phyloP scores from a whole-genome alignment of 78 protist genomes.

The Dictyostelium purpureum region DNA sequence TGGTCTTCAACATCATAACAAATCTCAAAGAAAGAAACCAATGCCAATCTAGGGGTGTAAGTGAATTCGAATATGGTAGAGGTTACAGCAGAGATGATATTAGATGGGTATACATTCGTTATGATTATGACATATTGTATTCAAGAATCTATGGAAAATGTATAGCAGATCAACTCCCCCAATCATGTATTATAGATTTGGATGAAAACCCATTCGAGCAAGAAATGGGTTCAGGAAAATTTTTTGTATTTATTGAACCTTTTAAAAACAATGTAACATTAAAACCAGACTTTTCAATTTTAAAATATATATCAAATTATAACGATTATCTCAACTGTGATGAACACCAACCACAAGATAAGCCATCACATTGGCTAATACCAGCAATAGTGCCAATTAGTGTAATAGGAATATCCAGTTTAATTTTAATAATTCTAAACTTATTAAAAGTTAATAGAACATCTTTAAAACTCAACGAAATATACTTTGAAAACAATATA shows the following conservation, averaged over 20 bases:
- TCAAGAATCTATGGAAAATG: slow-evolving; percentile 24
- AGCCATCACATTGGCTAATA: background rate
- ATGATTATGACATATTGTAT: background rate
- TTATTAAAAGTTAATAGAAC: slow-evolving; percentile 15
- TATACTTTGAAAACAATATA: background rate
- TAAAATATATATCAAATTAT: background rate
- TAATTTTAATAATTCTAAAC: background rate
- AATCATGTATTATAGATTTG: background rate
- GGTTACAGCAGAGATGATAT: slow-evolving; percentile 12
- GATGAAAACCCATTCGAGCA: slow-evolving; percentile 12
- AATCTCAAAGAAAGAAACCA: no score
- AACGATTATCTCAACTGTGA: background rate
- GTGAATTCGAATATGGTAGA: slow-evolving; percentile 1
- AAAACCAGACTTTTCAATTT: slow-evolving; percentile 17
- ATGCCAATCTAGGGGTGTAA: background rate
- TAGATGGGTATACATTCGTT: slow-evolving; percentile 3
- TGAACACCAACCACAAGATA: background rate
- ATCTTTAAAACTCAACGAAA: background rate
- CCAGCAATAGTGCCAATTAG: slow-evolving; percentile 6
- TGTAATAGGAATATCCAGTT: background rate
- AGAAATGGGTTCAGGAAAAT: background rate
- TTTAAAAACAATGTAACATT: background rate
- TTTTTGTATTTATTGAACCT: background rate
- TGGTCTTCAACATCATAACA: no score
- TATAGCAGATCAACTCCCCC: slow-evolving; percentile 20